phyloP scores from a whole-genome alignment of 345 rosid genomes.

The Salix purpurea region DNA sequence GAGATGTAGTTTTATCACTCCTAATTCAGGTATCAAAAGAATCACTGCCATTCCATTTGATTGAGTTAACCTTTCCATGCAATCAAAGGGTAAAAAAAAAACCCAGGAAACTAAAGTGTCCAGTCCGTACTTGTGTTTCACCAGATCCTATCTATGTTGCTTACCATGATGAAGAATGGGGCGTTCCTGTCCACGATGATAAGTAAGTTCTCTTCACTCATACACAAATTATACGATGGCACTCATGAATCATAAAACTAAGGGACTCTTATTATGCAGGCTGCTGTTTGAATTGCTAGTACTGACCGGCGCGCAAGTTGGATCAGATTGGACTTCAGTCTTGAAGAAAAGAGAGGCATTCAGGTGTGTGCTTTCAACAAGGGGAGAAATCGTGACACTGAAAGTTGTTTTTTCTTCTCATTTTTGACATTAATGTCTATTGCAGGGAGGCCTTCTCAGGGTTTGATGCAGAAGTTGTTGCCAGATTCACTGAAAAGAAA shows the following conservation, averaged over 20 bases:
- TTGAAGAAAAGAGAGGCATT: conserved; percentile 54
- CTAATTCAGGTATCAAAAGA: conserved; percentile 47
- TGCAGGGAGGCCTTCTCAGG: conserved; percentile 56
- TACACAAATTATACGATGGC: neutral
- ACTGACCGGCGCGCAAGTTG: conserved; percentile 68
- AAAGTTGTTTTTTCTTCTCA: too few relatives aligned
- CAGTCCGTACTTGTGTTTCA: neutral
- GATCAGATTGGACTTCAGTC: conserved; percentile 73
- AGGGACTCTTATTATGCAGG: conserved; percentile 23
- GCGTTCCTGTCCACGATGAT: conserved; percentile 73
- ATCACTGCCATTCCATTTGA: neutral
- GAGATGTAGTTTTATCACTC: conserved; percentile 64
- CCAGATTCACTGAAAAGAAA: conserved; percentile 46
- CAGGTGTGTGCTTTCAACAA: conserved; percentile 29
- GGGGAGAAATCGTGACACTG: neutral
- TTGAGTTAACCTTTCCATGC: neutral
- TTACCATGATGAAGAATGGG: conserved; percentile 83
- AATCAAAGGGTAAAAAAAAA: neutral
- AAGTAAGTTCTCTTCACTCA: conserved; percentile 27
- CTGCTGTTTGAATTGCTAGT: conserved; percentile 60
- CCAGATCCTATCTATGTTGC: conserved; percentile 66
- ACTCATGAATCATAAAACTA: neutral
- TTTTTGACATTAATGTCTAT: neutral
- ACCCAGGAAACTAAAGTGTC: neutral
- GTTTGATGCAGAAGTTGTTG: conserved; percentile 50